Evolutionary conservation across 2,329 filamentous ascomycete species (phyloP), one percentile per base, ranked within the genome.

Genomic region (Harringtonia aguacate): DNA sequence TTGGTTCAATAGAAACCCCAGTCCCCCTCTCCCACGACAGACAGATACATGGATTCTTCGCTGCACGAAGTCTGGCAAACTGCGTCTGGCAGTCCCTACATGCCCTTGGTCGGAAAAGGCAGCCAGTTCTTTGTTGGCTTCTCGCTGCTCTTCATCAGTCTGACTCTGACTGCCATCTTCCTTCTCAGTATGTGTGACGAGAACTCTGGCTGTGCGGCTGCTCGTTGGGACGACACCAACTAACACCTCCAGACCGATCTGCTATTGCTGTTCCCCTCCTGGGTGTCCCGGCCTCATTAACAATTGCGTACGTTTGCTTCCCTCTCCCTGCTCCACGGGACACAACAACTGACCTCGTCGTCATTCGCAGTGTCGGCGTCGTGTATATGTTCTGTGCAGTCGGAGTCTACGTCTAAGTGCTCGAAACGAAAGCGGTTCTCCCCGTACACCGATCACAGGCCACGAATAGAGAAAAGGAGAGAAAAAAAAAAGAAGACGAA

Each of bases 331-430:
- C 2, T 15, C 13, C 6, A 40, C 41, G 14, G 44, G 42, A 33
- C n/a, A 40, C 43, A 5, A 4, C 21, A 17, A 9, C 8, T 38
- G 7, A 4, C 6, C 4, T 14, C 8, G 14, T n/a, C 22, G 20
- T 20, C 38, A 29, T 18, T 24, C 12, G 20, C 58, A 95, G 90
- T 41, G 85, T 95, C 64, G 92, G 92, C 55, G 83, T 90, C 41
- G 88, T 98, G 37, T 95, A 92, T 68, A 95, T 95, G 84, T 97
- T 98, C 68, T 98, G 92, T 67, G 92, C 89, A 48, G 92, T 92
- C 61, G 92, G 92, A 62, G 92, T 98, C 60, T 97, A 98, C 80
- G 87, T 98, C 64, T 98, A 78, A 72, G 9, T 36, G 10, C 18
- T 7, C 8, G 10, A 35, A 17, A 27, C 2, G 10, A 13, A 36